A percentile compares a stretch with the other conserved stretches of the same genome.
Conservation (phyloP, 2,329 filamentous ascomycete genomes). For the Penicillium sp. region DNA sequence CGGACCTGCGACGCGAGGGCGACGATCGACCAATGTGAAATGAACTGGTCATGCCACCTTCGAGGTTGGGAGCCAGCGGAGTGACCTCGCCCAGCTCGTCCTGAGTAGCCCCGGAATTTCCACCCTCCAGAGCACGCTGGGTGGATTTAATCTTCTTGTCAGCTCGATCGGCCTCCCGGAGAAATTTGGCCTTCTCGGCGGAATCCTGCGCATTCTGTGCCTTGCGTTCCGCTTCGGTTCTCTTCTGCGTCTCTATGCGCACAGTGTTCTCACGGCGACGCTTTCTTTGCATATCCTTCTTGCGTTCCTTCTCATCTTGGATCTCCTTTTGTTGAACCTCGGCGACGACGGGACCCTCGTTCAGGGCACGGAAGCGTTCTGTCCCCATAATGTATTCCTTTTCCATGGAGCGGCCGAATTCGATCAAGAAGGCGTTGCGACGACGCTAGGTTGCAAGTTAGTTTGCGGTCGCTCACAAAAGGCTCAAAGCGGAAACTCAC, state of each 20-base stretch:
- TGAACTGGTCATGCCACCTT: slow-evolving; percentile 77
- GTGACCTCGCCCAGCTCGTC: slow-evolving; percentile 69
- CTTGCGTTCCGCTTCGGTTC: slow-evolving; percentile 69
- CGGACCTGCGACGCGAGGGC: slow-evolving; percentile 49
- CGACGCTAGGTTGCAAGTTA: slow-evolving; percentile 49
- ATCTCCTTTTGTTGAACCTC: slow-evolving; percentile 87
- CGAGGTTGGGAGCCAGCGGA: slow-evolving; percentile 70
- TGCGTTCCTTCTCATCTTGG: slow-evolving; percentile 93
- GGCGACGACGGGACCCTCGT: slow-evolving; percentile 73
- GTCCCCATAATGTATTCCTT: slow-evolving; percentile 66
- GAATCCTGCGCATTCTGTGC: slow-evolving; percentile 76
- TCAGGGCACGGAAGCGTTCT: slow-evolving; percentile 66
- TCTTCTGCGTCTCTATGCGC: slow-evolving; percentile 79
- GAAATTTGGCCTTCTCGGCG: slow-evolving; percentile 69
- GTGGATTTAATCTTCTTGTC: slow-evolving; percentile 91
- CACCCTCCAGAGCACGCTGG: slow-evolving; percentile 77
- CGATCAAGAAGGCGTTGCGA: slow-evolving; percentile 51
- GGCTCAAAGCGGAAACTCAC: slow-evolving; percentile 39
- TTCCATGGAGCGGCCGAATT: slow-evolving; percentile 55
- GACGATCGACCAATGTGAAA: slow-evolving; percentile 64
- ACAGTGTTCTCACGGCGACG: slow-evolving; percentile 89
- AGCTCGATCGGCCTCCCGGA: slow-evolving; percentile 80
- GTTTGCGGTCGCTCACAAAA: slow-evolving; percentile 3
- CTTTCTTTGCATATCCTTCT: slow-evolving; percentile 99
- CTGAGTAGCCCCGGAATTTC: slow-evolving; percentile 49